These are phyloP conservation scores for Rosa chinensis DNA, from an alignment of 306 rosid species.

Conservation along the genomic window DNA sequence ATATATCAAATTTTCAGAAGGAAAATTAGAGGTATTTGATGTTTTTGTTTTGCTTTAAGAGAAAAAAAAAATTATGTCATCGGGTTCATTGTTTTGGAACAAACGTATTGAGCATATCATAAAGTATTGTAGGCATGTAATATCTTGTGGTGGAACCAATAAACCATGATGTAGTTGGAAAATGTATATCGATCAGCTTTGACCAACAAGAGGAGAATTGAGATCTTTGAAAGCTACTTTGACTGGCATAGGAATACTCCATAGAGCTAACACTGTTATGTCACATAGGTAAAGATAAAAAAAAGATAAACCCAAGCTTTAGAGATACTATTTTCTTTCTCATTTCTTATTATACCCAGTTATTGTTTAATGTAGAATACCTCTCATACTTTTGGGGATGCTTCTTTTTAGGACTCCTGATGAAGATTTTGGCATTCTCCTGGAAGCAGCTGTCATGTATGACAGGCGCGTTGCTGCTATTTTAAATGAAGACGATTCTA, in stretches of 20 bases:
- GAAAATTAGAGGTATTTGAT: not conserved
- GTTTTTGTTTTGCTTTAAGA: no score
- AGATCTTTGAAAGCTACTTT: not conserved
- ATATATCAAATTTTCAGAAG: not conserved
- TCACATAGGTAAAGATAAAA: not conserved
- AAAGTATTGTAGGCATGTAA: not conserved
- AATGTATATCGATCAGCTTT: no score
- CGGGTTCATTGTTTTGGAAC: not conserved
- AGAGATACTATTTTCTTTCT: not conserved
- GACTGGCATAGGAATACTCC: not conserved
- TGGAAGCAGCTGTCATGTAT: slow-evolving; percentile 98
- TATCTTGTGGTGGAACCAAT: not conserved
- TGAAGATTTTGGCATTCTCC: slow-evolving; percentile 88
- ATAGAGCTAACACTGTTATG: not conserved
- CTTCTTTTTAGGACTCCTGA: slow-evolving; percentile 73
- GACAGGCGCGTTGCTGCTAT: slow-evolving; percentile 96
- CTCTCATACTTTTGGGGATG: not conserved
- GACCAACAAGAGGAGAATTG: not conserved
- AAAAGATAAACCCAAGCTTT: not conserved
- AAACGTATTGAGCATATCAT: not conserved
- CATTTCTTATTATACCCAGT: not conserved
- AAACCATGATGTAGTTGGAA: not conserved
- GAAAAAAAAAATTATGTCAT: no score
- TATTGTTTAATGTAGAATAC: not conserved
- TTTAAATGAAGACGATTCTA: slow-evolving; percentile 78